These are phyloP conservation scores for Phaeophleospora eucalypticola DNA, from an alignment of 2,329 filamentous ascomycete genomes.

Conservation along the genomic window DNA sequence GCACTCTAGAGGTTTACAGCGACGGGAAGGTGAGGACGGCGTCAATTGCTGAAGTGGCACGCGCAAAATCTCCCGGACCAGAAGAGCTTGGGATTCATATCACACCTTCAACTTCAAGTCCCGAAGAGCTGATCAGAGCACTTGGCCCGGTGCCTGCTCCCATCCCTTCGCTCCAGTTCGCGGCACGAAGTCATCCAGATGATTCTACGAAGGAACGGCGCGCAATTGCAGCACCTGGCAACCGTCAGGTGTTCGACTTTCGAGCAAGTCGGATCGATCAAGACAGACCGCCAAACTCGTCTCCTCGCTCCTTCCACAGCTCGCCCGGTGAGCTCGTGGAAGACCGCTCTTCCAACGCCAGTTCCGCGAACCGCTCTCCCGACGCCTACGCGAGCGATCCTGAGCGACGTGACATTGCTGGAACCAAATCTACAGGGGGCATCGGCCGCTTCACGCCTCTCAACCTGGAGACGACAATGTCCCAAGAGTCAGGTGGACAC, in stretches of 20 bases:
- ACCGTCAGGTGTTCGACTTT: neutral
- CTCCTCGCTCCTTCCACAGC: slow-evolving; percentile 8
- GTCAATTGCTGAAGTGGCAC: slow-evolving; percentile 14
- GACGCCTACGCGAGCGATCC: slow-evolving; percentile 9
- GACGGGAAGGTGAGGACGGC: slow-evolving; percentile 10
- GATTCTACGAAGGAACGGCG: too few relatives aligned
- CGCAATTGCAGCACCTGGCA: too few relatives aligned
- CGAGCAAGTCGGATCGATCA: neutral
- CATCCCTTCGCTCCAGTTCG: slow-evolving; percentile 1
- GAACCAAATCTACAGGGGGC: neutral
- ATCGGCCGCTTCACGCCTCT: neutral
- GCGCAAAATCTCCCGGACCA: slow-evolving; percentile 15
- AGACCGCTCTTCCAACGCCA: slow-evolving; percentile 7
- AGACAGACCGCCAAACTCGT: slow-evolving; percentile 3
- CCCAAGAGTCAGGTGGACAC: neutral
- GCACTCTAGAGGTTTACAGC: slow-evolving; percentile 10
- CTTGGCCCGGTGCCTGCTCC: slow-evolving; percentile 20
- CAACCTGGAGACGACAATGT: neutral
- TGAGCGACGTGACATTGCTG: neutral
- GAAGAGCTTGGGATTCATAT: slow-evolving; percentile 19
- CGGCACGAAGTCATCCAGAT: neutral
- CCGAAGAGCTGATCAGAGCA: slow-evolving; percentile 21
- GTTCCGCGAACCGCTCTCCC: slow-evolving; percentile 2
- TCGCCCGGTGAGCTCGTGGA: slow-evolving; percentile 4
- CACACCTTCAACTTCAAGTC: slow-evolving; percentile 17